Percentiles rank a stretch among this genome's conserved stretches.
These are phyloP conservation scores for Leccinum variicolor DNA, from an alignment of 768 basidiomycete species.

Conservation along the genomic window DNA sequence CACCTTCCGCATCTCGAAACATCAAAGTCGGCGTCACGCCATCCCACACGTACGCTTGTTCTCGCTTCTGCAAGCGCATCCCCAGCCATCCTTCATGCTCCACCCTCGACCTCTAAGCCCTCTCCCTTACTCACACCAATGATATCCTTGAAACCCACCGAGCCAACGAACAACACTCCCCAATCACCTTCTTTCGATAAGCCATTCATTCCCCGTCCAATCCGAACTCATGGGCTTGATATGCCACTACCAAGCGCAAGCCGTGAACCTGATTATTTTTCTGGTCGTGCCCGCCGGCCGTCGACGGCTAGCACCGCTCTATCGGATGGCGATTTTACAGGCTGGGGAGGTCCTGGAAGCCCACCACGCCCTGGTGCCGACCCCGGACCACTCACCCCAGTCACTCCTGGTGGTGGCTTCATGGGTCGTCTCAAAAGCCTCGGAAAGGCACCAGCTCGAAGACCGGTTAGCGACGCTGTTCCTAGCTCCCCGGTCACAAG, in stretches of 20 bases:
- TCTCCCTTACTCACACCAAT: conserved; percentile 60
- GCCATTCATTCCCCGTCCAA: conserved; percentile 31
- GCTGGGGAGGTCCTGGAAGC: conserved; percentile 39
- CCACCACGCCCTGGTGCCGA: conserved; percentile 28
- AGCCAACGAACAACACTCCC: conserved; percentile 36
- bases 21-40: conserved; percentile 23
- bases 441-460: conserved; percentile 53
- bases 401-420: conserved; percentile 52
- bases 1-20: conserved; percentile 30
- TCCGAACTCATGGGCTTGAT: conserved; percentile 47
- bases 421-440: conserved; percentile 81
- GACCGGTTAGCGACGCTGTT: conserved; percentile 12
- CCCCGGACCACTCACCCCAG: conserved; percentile 42
- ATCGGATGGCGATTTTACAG: conserved; percentile 51
- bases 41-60: conserved; percentile 40
- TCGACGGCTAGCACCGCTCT: conserved; percentile 40
- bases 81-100: conserved; percentile 55
- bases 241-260: conserved; percentile 24
- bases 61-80: conserved; percentile 63
- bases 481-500: conserved; percentile 25
- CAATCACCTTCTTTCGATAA: conserved; percentile 40
- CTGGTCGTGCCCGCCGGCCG: conserved; percentile 41
- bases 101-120: conserved; percentile 40
- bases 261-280: conserved; percentile 52
- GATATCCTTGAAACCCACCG: conserved; percentile 44